phyloP scores from a whole-genome alignment of 257 asterid species.

The Forsythia viridissima region DNA sequence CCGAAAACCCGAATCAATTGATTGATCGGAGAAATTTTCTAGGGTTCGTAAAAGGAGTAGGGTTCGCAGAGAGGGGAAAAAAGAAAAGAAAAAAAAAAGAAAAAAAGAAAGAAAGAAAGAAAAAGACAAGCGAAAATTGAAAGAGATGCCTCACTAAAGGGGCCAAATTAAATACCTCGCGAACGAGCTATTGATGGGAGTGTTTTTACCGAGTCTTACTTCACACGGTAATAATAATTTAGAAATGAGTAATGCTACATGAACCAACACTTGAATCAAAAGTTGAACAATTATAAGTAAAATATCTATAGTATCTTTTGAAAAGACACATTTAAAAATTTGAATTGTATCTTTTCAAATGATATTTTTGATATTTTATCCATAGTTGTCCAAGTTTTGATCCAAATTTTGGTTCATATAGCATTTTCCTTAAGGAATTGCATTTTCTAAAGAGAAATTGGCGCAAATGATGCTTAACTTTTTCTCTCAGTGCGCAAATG shows the following conservation, averaged over 20 bases:
- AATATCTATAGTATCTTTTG: too few species aligned
- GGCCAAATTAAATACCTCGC: not conserved
- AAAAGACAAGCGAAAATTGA: conserved; percentile 15
- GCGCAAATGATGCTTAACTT: too few species aligned
- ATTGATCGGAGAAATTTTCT: conserved; percentile 22
- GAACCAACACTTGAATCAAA: too few species aligned
- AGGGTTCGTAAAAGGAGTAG: conserved; percentile 11
- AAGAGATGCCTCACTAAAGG: conserved; percentile 26
- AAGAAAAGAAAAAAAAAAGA: conserved; percentile 13
- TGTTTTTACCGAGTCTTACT: conserved; percentile 25
- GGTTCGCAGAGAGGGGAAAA: conserved; percentile 15
- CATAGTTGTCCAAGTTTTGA: too few species aligned
- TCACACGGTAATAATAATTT: conserved; percentile 26
- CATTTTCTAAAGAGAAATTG: too few species aligned
- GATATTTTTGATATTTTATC: too few species aligned
- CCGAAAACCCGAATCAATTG: conserved; percentile 25
- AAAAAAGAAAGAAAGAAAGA: not conserved
- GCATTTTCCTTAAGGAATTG: too few species aligned
- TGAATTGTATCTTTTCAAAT: too few species aligned
- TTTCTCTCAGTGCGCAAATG: too few species aligned
- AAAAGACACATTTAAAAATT: too few species aligned
- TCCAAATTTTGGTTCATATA: too few species aligned
- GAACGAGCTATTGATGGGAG: conserved; percentile 19
- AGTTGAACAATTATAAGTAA: too few species aligned
- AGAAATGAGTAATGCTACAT: not conserved